phyloP scores from a whole-genome alignment of 257 asterid genomes.

The Catharanthus roseus region DNA sequence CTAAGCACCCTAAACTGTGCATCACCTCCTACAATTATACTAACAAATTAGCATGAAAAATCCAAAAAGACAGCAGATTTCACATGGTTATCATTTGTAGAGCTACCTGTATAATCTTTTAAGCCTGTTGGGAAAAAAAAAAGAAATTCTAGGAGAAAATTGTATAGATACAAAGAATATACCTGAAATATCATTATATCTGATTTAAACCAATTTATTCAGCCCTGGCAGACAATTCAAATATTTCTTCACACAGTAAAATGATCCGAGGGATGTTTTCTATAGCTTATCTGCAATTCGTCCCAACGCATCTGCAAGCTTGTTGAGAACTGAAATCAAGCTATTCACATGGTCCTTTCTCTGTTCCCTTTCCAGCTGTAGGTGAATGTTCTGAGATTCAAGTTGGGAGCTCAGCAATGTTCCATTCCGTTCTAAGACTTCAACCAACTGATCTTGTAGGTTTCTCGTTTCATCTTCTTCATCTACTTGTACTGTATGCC shows the following conservation, averaged over 20 bases:
- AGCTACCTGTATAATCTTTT: neutral
- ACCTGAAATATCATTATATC: constrained; percentile 14
- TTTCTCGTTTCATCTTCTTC: constrained; percentile 38
- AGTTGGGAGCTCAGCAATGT: constrained; percentile 58
- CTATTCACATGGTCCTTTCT: constrained; percentile 55
- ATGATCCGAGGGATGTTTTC: constrained; percentile 16
- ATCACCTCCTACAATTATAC: neutral
- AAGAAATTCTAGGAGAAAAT: neutral
- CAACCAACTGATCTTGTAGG: constrained; percentile 42
- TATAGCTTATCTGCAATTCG: constrained; percentile 84
- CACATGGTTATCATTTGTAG: constrained; percentile 6
- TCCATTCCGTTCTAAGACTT: constrained; percentile 72
- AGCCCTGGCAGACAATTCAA: constrained; percentile 12
- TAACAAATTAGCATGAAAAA: constrained; percentile 1
- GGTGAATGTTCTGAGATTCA: constrained; percentile 59
- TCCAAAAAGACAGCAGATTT: neutral
- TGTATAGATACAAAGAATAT: constrained; percentile 13
- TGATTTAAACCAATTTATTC: constrained; percentile 7
- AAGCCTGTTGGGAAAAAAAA: neutral
- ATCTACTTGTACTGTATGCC: constrained; percentile 31
- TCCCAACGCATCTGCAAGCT: constrained; percentile 78
- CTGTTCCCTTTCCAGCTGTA: constrained; percentile 67
- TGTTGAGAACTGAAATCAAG: constrained; percentile 59
- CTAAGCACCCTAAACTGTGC: neutral
- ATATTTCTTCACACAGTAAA: constrained; percentile 15